phyloP scores from a whole-genome alignment of 2,329 filamentous ascomycete genomes.

The Diplodia intermedia region DNA sequence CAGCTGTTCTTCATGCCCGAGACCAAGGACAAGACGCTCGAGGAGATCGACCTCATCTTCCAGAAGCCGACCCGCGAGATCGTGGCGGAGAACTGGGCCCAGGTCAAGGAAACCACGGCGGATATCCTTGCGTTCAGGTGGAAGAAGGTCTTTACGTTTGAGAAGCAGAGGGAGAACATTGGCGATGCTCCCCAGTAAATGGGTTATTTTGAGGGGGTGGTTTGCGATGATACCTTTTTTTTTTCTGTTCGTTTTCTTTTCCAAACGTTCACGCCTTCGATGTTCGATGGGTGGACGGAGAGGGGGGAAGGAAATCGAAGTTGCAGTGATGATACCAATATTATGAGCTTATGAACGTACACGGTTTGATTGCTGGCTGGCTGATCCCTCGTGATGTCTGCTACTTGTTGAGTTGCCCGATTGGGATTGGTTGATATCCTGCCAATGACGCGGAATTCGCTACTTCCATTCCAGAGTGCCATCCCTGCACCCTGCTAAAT shows the following conservation, averaged over 20 bases:
- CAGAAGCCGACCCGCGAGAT: constrained; percentile 67
- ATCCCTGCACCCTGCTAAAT: no score
- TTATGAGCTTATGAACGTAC: neutral
- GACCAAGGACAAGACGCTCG: constrained; percentile 72
- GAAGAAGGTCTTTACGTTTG: constrained; percentile 55
- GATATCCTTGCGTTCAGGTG: constrained; percentile 55
- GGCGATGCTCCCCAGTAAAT: constrained; percentile 12
- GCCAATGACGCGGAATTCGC: no score
- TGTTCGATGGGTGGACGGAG: neutral
- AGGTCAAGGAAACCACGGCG: constrained; percentile 53
- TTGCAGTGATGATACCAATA: neutral
- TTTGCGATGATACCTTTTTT: neutral
- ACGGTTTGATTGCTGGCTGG: no score
- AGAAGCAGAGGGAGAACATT: constrained; percentile 22
- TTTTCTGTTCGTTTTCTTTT: neutral
- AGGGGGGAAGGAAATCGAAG: neutral
- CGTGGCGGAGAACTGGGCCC: constrained; percentile 65
- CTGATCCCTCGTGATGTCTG: no score
- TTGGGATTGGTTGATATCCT: no score
- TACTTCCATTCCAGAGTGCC: no score
- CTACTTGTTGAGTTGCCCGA: no score
- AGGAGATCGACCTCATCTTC: constrained; percentile 75
- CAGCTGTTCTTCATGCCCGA: constrained; percentile 79
- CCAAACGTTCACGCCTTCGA: neutral
- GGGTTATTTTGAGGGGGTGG: neutral